Percentiles rank a stretch among this genome's conserved stretches.
Conservation (phyloP, 352 stramenopile species). For the Thalassiosira livingstoniorum region DNA sequence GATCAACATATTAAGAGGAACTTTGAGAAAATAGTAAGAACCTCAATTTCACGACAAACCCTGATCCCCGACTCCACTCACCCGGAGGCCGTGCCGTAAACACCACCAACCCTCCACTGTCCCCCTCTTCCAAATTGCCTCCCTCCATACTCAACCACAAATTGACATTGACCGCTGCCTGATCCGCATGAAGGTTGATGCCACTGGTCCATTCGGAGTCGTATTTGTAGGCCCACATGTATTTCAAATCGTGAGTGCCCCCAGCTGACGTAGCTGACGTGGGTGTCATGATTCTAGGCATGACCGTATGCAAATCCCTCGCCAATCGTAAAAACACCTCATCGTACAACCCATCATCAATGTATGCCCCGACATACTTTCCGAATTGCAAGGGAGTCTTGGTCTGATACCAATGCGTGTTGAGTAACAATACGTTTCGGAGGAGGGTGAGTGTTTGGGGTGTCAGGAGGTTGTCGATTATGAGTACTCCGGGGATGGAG, state of each 20-base stretch:
- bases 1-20: no score
- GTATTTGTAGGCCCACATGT: constrained; percentile 86
- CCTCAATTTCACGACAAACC: neutral
- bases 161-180: constrained; percentile 85
- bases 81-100: constrained; percentile 69
- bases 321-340: constrained; percentile 76
- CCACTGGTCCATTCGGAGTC: constrained; percentile 71
- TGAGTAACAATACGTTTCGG: constrained; percentile 62
- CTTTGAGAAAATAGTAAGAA: neutral
- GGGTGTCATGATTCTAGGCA: constrained; percentile 78
- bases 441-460: constrained; percentile 51
- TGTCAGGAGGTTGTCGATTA: constrained; percentile 76
- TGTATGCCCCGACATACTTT: constrained; percentile 83
- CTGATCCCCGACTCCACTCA: neutral
- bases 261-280: no score
- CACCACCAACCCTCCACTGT: constrained; percentile 75
- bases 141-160: constrained; percentile 85
- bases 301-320: constrained; percentile 66
- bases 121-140: constrained; percentile 73
- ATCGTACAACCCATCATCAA: constrained; percentile 84
- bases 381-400: constrained; percentile 80
- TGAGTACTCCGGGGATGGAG: constrained; percentile 50
- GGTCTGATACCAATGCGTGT: constrained; percentile 77
- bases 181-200: constrained; percentile 84
- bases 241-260: constrained; percentile 15